Base-by-base conservation (phyloP, 495 filamentous ascomycete species). In the Aspergillus affinis region DNA sequence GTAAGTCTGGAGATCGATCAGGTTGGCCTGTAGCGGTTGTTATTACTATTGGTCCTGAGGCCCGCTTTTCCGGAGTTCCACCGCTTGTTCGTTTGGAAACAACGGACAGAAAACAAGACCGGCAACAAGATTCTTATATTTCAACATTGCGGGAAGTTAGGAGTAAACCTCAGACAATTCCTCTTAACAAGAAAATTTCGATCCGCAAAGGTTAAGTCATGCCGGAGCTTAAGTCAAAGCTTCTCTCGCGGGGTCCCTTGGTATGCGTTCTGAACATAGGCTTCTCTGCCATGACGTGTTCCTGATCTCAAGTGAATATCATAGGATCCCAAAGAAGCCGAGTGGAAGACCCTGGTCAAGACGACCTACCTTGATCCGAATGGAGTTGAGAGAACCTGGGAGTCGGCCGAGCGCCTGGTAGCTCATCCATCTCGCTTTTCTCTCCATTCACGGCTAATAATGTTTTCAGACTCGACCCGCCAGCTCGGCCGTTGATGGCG, bases 401-500 rank as follows among this genome's bases (percentile, higher is more conserved):
- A 95, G 67, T 90, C 87, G 2, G 89, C 88, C 12, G 91, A 94
- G 71, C 81, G 65, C 79, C 80, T 72, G 70, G 69, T 30, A 45
- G 13, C 20, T n/a, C 41, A 21, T 52, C 44, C 32, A 46, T 45
- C 49, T 53, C 29, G 29, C 18, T 6, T 2, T 32, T n/a, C 21
- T 7, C 0, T 17, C 20, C 27, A 6, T 48, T 48, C 6, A 47
- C 52, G 23, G 47, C 27, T 52, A 41, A 41, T 52, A 13, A 18
- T 12, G 13, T 10, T 46, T 4, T 20, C 26, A 68, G 62, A 94
- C 91, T 15, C 83, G 91, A 7, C 88, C 90, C 0, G 75, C 81
- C 51, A 79, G 78, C 55, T 83, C 86, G 45, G 83, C 84, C 32
- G 88, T 96, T 47, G 94, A 97, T 67, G 93, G 90, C 48, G 93